Evolutionary conservation across 345 rosid species (phyloP).

Genomic region (Brassica cretica): DNA sequence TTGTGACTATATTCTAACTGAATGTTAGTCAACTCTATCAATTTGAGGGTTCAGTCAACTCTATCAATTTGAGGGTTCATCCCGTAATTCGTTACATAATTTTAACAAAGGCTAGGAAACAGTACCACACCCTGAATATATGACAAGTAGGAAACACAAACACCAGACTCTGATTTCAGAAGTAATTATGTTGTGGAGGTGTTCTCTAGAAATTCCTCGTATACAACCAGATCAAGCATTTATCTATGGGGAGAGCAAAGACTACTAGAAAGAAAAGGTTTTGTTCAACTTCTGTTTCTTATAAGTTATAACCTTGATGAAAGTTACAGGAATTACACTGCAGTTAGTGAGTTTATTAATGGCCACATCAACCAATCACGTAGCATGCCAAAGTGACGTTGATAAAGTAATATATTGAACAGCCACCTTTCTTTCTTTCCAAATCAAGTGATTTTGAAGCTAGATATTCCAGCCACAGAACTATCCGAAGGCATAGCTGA

Average conservation of each 20-base stretch:
- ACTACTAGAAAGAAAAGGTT: constrained; percentile 16
- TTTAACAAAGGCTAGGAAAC: no score
- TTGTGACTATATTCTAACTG: not conserved
- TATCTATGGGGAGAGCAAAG: not conserved
- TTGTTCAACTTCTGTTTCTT: constrained; percentile 13
- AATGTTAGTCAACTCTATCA: constrained; percentile 3
- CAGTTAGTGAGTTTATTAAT: constrained; percentile 15
- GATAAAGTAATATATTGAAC: constrained; percentile 2
- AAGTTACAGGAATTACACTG: not conserved
- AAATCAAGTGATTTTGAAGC: constrained; percentile 94
- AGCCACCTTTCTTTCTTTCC: constrained; percentile 88
- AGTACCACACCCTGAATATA: constrained; percentile 11
- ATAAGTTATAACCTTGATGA: not conserved
- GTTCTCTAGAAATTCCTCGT: not conserved
- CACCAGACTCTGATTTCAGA: constrained; percentile 6
- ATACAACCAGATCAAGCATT: constrained; percentile 5
- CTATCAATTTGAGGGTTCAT: no score
- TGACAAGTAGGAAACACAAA: constrained; percentile 23
- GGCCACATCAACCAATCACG: constrained; percentile 21
- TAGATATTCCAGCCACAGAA: constrained; percentile 93
- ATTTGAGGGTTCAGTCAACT: no score
- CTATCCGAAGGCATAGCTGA: constrained; percentile 89
- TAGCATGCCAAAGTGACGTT: constrained; percentile 13
- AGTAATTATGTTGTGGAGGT: not conserved
- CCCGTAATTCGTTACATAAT: no score